Base-by-base conservation (phyloP, 106 monocot species). In the Acanthochlamys bracteata region DNA sequence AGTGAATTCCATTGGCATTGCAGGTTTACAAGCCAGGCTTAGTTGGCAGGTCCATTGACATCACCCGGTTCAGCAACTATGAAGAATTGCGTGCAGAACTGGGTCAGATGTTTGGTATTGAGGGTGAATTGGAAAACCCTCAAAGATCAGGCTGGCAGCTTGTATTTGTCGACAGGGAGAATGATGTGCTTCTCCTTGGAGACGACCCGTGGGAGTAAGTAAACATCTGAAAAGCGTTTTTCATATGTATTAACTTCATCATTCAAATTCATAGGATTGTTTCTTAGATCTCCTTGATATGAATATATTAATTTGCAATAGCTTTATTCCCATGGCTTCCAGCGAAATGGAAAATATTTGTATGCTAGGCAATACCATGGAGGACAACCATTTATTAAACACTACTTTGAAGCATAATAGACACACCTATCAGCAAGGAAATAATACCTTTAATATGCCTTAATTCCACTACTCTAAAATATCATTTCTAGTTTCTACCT, bases 61-160 rank as follows among this genome's bases (percentile, higher is more conserved):
- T 99, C 62, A 77, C 80, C 75, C 88, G 77, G 81, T 92, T 92
- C 77, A 92, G 76, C 68, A 92, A 92, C 75, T 99, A 99, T 64
- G 77, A 77, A 57, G 92, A 99, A 75, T 61, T 99, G 61, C 80
- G 98, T 20, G 75, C 79, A 62, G 98, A 83, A 58, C 79, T 99
- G 79, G 89, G 92, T 65, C 85, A 86, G 74, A 99, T 99, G 98
- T 99, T 89, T 64, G 89, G 88, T 57, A 86, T 99, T 61, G 81
- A 99, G 98, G 98, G 98, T 85, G 83, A 81, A 61, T 81, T 99
- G 88, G 92, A 99, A 55, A 88, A 99, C 76, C 98, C 98, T 77
- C 80, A 73, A 79, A 99, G 98, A 99, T 99, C 98, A 99, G 98
- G 98, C 98, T 99, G 98, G 98, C 98, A 99, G 98, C 98, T 99